Evolutionary conservation across 2,329 filamentous ascomycete genomes (phyloP), one percentile per base, ranked within the genome.

Genomic region (Talaromyces sp.): DNA sequence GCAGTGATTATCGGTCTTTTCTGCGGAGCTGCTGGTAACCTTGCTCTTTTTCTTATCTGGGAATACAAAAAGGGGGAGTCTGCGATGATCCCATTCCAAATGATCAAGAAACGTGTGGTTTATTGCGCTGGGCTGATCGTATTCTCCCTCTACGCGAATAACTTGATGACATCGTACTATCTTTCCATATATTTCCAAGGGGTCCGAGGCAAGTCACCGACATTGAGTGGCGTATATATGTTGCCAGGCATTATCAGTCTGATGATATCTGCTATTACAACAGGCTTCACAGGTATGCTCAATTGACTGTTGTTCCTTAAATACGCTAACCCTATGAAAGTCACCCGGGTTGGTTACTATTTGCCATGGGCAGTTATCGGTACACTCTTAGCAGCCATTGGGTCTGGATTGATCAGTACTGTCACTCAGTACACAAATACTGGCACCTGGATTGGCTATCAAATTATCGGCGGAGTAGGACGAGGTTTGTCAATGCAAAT

Each of bases 81-180:
- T n/a, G 74, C 75, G 1, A 73, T 78, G 70, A 64, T 78, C 3
- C 75, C 76, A 0, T 65, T 71, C 31, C 35, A 26, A 41, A 27
- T 56, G 35, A n/a, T 56, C n/a, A 43, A 27, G 46, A 43, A 46
- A 8, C 35, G 54, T 8, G 35, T n/a, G 21, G 11, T 56, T 17
- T 46, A 43, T 41, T 56, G 11, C 24, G 19, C 54, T 46, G 41
- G 6, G 54, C 31, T 43, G 41, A 27, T 43, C 11, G 3, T 56
- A 41, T 56, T 56, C 35, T 56, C 27, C 12, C 54, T 56, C 1
- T 56, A 56, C 27, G 54, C 54, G 4, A 56, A 56, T 46, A 56
- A 27, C 32, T 41, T 56, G 54, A 29, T 56, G 19, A 56, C 54
- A 14, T 17, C 32, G 32, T 56, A 56, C 35, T 56, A 56, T 27